Conservation (phyloP, 257 asterid genomes). For the Solanum peruvianum region DNA sequence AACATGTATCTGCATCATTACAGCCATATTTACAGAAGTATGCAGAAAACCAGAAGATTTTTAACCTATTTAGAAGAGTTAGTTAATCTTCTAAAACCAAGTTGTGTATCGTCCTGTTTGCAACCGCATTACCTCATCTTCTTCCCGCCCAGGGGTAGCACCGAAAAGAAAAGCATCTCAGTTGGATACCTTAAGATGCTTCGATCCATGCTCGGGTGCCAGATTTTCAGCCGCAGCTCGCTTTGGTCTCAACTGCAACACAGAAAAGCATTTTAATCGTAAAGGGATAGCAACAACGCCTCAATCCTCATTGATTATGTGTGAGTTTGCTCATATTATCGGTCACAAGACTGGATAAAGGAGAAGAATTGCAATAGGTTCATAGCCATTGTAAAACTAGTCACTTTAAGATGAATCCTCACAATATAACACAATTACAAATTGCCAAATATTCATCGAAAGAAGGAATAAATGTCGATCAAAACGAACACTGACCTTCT, state of each 20-base stretch:
- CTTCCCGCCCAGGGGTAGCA: neutral
- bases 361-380: neutral
- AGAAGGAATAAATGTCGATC: neutral
- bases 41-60: neutral
- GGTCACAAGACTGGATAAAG: neutral
- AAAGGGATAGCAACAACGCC: neutral
- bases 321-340: neutral
- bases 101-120: neutral
- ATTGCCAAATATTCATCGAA: neutral
- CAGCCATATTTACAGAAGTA: neutral
- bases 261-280: neutral
- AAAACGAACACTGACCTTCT: constrained; percentile 16
- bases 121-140: neutral
- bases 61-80: neutral
- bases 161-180: constrained; percentile 1
- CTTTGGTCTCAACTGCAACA: constrained; percentile 23
- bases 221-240: constrained; percentile 36
- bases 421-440: neutral
- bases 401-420: neutral
- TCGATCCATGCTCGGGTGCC: constrained; percentile 17
- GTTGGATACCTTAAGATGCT: constrained; percentile 18
- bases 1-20: neutral
- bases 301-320: neutral
- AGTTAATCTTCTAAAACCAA: neutral
- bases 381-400: neutral